Evolutionary conservation across 768 basidiomycete species (phyloP).

Genomic region (Podaxis sp.): DNA sequence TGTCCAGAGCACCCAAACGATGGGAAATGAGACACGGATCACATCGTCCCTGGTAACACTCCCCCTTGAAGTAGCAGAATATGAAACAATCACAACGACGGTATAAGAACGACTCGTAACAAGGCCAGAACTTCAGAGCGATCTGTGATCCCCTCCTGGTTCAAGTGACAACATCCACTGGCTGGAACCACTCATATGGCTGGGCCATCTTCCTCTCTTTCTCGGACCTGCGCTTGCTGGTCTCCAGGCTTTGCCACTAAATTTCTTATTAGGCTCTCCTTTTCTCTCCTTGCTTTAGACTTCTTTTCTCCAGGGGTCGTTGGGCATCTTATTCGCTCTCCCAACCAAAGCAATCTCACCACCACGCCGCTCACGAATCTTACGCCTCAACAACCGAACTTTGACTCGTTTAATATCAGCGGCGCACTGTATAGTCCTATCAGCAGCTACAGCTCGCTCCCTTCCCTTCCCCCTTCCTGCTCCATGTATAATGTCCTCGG

Average conservation of each 20-base stretch:
- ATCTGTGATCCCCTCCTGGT: not conserved
- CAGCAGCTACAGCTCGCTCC: constrained; percentile 11
- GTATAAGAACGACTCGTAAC: not conserved
- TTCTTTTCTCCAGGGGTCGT: not conserved
- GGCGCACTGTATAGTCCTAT: constrained; percentile 12
- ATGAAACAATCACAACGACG: not conserved
- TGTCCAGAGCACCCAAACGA: not conserved
- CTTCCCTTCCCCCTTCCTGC: constrained; percentile 16
- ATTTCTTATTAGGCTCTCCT: not conserved
- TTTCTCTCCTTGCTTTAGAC: not conserved
- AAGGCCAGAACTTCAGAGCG: not conserved
- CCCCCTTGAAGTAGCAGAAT: not conserved
- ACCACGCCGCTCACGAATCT: constrained; percentile 5
- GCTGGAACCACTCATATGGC: not conserved
- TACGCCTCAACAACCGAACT: constrained; percentile 16
- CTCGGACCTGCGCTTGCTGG: not conserved
- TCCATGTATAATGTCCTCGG: constrained; percentile 6
- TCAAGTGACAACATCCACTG: not conserved
- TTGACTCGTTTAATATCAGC: constrained; percentile 15
- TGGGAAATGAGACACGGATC: not conserved
- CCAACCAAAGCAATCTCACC: not conserved
- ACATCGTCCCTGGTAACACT: not conserved
- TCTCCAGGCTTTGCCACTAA: not conserved
- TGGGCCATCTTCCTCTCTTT: not conserved
- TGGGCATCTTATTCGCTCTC: not conserved